phyloP scores from a whole-genome alignment of 768 basidiomycete species.

The Goffeauzyma gilvescens region DNA sequence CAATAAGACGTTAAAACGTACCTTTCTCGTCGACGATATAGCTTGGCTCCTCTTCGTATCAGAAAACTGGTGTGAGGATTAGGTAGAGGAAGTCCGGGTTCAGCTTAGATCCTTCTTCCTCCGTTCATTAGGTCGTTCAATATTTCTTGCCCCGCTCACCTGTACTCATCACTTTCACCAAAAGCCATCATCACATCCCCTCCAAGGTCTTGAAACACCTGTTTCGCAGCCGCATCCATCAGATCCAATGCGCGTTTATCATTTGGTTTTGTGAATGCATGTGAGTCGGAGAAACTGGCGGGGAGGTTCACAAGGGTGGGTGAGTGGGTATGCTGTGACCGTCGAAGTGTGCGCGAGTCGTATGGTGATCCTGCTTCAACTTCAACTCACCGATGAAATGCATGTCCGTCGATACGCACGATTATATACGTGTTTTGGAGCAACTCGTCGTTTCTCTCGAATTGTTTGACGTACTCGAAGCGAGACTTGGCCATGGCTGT shows the following conservation, averaged over 20 bases:
- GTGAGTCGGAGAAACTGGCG: constrained; percentile 75
- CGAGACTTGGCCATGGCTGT: constrained; percentile 72
- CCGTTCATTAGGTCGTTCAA: neutral
- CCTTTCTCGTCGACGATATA: constrained; percentile 64
- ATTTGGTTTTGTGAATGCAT: constrained; percentile 75
- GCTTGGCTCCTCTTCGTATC: constrained; percentile 48
- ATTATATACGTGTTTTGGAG: constrained; percentile 69
- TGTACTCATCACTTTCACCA: constrained; percentile 95
- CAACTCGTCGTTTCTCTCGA: constrained; percentile 71
- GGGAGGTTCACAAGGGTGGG: neutral
- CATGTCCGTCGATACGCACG: constrained; percentile 74
- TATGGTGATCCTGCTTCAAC: neutral
- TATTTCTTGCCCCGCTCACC: constrained; percentile 39
- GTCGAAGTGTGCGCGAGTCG: neutral
- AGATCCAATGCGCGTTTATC: constrained; percentile 66
- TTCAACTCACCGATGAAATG: constrained; percentile 61
- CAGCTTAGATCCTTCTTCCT: neutral
- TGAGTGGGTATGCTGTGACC: neutral
- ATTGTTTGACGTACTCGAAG: constrained; percentile 74
- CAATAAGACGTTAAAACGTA: too few species aligned
- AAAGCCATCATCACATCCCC: constrained; percentile 77
- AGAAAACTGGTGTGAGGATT: constrained; percentile 47
- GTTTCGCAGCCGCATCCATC: constrained; percentile 76
- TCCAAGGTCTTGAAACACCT: constrained; percentile 60
- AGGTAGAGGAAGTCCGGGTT: too few species aligned